phyloP scores from a whole-genome alignment of 345 rosid genomes.

The Geranium rotundifolium region DNA sequence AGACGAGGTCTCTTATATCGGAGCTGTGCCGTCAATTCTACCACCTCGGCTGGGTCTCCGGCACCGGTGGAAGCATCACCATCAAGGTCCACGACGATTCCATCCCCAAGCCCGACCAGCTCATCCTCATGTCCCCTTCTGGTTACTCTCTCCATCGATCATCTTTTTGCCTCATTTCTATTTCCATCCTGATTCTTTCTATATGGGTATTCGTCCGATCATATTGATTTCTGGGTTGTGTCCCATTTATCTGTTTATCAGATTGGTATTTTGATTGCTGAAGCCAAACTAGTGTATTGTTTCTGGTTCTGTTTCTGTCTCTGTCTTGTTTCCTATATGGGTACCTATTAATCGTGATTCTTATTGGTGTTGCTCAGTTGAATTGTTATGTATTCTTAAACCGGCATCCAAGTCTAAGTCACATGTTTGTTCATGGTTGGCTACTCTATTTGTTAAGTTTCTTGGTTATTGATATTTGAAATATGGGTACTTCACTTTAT shows the following conservation, averaged over 20 bases:
- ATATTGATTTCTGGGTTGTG: neutral
- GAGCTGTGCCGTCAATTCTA: conserved; percentile 89
- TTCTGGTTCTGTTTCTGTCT: neutral
- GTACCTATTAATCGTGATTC: neutral
- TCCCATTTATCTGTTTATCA: neutral
- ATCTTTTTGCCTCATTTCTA: neutral
- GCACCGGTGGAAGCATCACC: conserved; percentile 92
- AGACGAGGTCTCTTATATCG: conserved; percentile 44
- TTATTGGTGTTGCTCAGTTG: too few species aligned
- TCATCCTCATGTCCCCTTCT: conserved; percentile 95
- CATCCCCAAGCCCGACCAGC: conserved; percentile 58
- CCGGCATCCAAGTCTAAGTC: neutral
- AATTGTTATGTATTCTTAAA: too few species aligned
- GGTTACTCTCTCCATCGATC: conserved; percentile 23
- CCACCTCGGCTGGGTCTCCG: conserved; percentile 86
- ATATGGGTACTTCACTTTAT: too few species aligned
- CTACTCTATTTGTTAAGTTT: too few species aligned
- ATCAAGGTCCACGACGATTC: conserved; percentile 68
- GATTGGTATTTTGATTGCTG: neutral
- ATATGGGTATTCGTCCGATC: neutral
- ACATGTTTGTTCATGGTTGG: neutral
- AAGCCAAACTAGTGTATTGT: neutral
- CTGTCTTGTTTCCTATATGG: neutral
- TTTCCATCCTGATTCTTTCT: neutral
- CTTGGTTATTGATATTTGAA: neutral